Conservation (phyloP, 176 grass and related monocot genomes). For the Puccinellia tenuiflora region DNA sequence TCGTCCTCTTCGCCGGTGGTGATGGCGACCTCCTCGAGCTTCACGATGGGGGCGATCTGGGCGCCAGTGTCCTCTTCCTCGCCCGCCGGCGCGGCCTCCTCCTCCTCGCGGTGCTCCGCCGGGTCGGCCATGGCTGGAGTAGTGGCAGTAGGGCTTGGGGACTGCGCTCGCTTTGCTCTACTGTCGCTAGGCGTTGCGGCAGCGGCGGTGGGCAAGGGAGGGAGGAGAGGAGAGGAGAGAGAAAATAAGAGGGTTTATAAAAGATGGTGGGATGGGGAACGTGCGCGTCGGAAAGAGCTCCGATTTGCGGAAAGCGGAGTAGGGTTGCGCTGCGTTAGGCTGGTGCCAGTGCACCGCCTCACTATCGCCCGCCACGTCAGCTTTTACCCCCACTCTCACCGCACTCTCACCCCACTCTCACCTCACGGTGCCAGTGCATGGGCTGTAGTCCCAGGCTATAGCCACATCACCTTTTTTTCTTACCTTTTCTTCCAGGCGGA, state of each 20-base stretch:
- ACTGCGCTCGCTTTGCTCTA: neutral
- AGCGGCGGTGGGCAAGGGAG: neutral
- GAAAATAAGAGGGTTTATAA: constrained; percentile 1
- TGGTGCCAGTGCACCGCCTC: too few relatives aligned
- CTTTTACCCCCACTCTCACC: too few relatives aligned
- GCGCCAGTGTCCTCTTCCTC: constrained; percentile 91
- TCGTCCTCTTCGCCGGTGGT: constrained; percentile 91
- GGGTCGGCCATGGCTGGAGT: constrained; percentile 42
- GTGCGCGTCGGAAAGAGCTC: constrained; percentile 33
- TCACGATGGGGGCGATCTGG: constrained; percentile 76
- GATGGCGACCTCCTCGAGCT: constrained; percentile 75
- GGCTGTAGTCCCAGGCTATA: too few relatives aligned
- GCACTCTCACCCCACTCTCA: too few relatives aligned
- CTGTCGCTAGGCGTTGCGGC: constrained; percentile 21
- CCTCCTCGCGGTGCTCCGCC: constrained; percentile 49
- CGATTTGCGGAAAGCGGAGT: constrained; percentile 24
- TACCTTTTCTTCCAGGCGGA: too few relatives aligned
- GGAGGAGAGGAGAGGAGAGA: neutral
- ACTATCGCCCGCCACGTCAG: too few relatives aligned
- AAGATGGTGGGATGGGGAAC: constrained; percentile 7
- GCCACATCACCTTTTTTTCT: too few relatives aligned
- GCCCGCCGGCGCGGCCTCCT: constrained; percentile 42
- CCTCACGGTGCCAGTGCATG: too few relatives aligned
- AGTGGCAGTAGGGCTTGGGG: neutral
- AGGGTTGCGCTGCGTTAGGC: too few relatives aligned